phyloP scores from a whole-genome alignment of 306 rosid genomes.

The Alnus glutinosa region DNA sequence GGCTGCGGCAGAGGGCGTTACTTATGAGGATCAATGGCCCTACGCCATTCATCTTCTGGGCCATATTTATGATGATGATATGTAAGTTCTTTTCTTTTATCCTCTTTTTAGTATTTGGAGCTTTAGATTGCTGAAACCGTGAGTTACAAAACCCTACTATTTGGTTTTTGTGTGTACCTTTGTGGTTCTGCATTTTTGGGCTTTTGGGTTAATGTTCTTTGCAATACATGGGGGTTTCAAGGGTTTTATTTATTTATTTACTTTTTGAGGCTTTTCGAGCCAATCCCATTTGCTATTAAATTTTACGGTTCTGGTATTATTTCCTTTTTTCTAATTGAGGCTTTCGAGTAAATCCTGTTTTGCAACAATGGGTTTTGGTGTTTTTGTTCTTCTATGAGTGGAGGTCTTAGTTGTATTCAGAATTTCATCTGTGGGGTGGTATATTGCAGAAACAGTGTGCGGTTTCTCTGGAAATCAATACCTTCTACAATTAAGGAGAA shows the following conservation, averaged over 20 bases:
- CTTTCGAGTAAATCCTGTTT: not conserved
- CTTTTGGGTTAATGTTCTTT: no score
- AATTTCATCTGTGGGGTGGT: conserved; percentile 29
- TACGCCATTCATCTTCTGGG: conserved; percentile 73
- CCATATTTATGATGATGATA: conserved; percentile 66
- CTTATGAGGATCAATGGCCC: conserved; percentile 80
- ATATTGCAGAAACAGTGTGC: conserved; percentile 79
- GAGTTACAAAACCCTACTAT: not conserved
- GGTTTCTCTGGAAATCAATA: conserved; percentile 87
- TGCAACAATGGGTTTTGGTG: not conserved
- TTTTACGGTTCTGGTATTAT: not conserved
- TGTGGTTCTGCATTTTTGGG: no score
- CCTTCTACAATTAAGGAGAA: conserved; percentile 65
- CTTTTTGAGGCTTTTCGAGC: not conserved
- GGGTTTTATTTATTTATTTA: not conserved
- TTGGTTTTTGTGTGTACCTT: not conserved
- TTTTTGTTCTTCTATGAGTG: not conserved
- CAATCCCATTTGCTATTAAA: not conserved
- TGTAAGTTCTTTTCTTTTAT: conserved; percentile 33
- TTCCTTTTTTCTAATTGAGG: not conserved
- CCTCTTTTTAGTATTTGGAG: no score
- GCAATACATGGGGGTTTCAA: no score
- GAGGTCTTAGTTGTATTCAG: not conserved
- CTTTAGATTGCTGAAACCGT: conserved; percentile 3
- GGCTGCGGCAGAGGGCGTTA: conserved; percentile 79